Evolutionary conservation across 805 yeast species (phyloP).

Genomic region (Vanderwaltozyma polyspora): DNA sequence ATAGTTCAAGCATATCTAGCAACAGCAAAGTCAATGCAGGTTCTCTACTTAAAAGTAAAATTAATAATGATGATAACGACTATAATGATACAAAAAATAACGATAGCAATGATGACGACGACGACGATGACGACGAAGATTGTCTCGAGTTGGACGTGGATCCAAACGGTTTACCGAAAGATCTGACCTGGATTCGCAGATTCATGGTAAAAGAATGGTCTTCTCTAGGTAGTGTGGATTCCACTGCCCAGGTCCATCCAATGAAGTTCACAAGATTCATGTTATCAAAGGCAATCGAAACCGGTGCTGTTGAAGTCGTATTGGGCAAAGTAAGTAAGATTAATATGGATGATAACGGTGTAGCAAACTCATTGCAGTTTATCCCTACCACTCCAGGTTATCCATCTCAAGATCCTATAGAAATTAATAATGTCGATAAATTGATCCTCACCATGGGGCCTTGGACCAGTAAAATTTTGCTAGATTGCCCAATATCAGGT

Average conservation of each 20-base stretch:
- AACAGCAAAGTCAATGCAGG: too few relatives aligned
- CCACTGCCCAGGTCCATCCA: slow-evolving; percentile 96
- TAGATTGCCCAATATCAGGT: slow-evolving; percentile 91
- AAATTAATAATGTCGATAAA: slow-evolving; percentile 50
- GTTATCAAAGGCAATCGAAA: slow-evolving; percentile 65
- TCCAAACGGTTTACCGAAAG: slow-evolving; percentile 37
- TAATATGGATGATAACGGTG: slow-evolving; percentile 27
- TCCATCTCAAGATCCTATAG: slow-evolving; percentile 28
- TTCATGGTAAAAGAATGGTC: slow-evolving; percentile 63
- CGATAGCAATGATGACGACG: slow-evolving; percentile 14
- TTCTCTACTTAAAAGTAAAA: too few relatives aligned
- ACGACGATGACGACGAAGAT: slow-evolving; percentile 3
- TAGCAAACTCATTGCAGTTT: slow-evolving; percentile 15
- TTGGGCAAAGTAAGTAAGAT: slow-evolving; percentile 75
- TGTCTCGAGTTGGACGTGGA: slow-evolving; percentile 2
- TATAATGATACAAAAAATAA: slow-evolving; percentile 15
- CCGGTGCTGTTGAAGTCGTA: slow-evolving; percentile 74
- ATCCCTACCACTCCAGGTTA: not conserved
- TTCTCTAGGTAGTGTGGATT: slow-evolving; percentile 67
- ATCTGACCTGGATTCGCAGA: slow-evolving; percentile 66
- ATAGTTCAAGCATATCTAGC: too few relatives aligned
- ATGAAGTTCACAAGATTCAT: slow-evolving; percentile 82
- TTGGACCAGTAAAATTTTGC: slow-evolving; percentile 86
- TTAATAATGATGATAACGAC: not conserved
- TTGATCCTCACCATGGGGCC: slow-evolving; percentile 89